Percentiles rank a stretch among this genome's conserved stretches.
Conservation (phyloP, 768 basidiomycete genomes). For the Mycena belliarum region DNA sequence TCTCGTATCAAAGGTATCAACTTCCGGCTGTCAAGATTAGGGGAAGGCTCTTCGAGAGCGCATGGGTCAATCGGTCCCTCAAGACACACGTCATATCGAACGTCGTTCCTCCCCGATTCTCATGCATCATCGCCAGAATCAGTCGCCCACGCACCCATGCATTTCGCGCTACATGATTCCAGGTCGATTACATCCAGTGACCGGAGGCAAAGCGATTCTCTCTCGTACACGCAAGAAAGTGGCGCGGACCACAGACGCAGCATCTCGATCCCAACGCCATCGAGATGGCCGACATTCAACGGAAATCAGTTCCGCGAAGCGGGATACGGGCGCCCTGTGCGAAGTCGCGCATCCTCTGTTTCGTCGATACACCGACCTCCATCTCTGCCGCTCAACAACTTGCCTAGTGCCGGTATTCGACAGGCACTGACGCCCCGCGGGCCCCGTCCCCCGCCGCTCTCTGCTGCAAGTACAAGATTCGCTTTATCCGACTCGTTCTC, state of each 20-base stretch:
- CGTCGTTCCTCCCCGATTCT: conserved; percentile 11
- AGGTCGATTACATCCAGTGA: conserved; percentile 15
- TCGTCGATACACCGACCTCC: conserved; percentile 15
- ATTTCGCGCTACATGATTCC: conserved; percentile 8
- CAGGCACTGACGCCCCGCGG: conserved; percentile 7
- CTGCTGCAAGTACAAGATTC: conserved; percentile 14
- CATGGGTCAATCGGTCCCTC: not conserved
- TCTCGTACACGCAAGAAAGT: conserved; percentile 16
- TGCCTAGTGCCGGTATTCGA: conserved; percentile 14
- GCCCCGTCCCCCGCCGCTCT: conserved; percentile 17
- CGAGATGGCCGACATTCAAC: conserved; percentile 22
- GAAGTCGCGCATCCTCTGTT: conserved; percentile 7
- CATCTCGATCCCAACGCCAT: conserved; percentile 6
- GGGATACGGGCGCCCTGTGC: conserved; percentile 4
- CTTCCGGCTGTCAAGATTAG: conserved; percentile 17
- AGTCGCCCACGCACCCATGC: not conserved
- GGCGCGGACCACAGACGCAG: conserved; percentile 13
- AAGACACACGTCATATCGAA: conserved; percentile 19
- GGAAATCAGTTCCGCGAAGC: conserved; percentile 17
- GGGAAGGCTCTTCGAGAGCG: conserved; percentile 9
- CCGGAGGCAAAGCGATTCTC: conserved; percentile 15
- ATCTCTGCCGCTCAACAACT: conserved; percentile 1
- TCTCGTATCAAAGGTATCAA: conserved; percentile 9
- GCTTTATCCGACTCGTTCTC: not conserved
- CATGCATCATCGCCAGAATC: conserved; percentile 13